Conservation (phyloP, 371 early-diverging fungal genomes). For the Mucor saturninus region DNA sequence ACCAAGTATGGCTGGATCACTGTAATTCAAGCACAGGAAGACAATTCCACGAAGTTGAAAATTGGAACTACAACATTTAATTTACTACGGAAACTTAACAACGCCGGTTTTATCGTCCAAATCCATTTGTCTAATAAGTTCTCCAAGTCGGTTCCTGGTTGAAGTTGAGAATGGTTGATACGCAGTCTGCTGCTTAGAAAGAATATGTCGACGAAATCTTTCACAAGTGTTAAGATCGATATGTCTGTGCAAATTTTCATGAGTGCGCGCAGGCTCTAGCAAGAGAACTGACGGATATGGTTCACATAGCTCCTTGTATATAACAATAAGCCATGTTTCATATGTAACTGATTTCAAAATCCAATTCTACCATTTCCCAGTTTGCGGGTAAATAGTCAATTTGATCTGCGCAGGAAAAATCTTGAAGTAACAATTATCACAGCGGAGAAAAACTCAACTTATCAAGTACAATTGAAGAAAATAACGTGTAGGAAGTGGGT, state of each 20-base stretch:
- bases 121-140: constrained; percentile 16
- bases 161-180: constrained; percentile 14
- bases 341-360: no score
- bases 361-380: no score
- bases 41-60: constrained; percentile 16
- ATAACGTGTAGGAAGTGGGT: no score
- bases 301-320: no score
- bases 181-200: constrained; percentile 10
- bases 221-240: constrained; percentile 16
- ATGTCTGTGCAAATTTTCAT: constrained; percentile 12
- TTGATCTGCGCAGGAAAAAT: no score
- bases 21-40: constrained; percentile 20
- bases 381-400: no score
- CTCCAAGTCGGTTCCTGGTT: constrained; percentile 10
- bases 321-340: no score
- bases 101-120: no score
- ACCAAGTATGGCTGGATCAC: constrained; percentile 21
- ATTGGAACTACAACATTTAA: constrained; percentile 22
- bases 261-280: constrained; percentile 16
- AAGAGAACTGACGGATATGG: no score
- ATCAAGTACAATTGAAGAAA: no score
- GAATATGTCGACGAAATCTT: constrained; percentile 7
- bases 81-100: neutral
- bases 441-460: no score
- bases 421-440: no score